Conservation (phyloP, 1,284 basidiomycete genomes). For the Ganoderma leucocontextum region DNA sequence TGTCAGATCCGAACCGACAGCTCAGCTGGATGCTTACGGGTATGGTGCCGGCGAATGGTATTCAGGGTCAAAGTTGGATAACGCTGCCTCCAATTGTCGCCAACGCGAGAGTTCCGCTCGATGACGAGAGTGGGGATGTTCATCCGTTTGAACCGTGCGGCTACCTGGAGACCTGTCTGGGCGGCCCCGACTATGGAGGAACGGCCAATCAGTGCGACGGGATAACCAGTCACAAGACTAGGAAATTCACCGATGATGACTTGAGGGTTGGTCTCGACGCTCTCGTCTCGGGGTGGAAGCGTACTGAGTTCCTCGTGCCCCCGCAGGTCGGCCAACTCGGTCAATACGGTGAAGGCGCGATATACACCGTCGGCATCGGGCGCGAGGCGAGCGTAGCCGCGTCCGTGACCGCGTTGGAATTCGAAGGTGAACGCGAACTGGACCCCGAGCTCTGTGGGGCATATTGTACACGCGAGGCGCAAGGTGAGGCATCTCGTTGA, state of each 20-base stretch:
- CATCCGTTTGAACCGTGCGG: conserved; percentile 61
- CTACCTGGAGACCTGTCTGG: conserved; percentile 59
- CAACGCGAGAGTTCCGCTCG: conserved; percentile 54
- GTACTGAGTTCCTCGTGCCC: conserved; percentile 41
- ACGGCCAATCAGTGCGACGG: background rate
- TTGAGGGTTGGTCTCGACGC: conserved; percentile 31
- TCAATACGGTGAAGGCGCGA: conserved; percentile 40
- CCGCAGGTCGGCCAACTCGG: conserved; percentile 40
- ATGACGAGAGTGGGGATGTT: conserved; percentile 56
- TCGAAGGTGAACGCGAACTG: conserved; percentile 50
- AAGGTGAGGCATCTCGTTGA: conserved; percentile 41
- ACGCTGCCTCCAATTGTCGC: conserved; percentile 62
- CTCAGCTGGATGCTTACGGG: conserved; percentile 36
- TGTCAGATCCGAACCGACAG: conserved; percentile 4
- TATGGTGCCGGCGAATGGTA: conserved; percentile 47
- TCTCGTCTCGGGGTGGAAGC: conserved; percentile 25
- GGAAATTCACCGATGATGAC: background rate
- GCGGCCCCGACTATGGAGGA: conserved; percentile 55
- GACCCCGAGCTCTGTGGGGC: conserved; percentile 28
- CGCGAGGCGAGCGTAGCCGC: conserved; percentile 48
- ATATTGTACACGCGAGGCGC: conserved; percentile 37
- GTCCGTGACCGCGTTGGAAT: conserved; percentile 47
- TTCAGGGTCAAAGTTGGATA: conserved; percentile 59
- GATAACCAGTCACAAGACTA: background rate
- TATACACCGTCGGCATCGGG: conserved; percentile 19